Evolutionary conservation across 768 basidiomycete genomes (phyloP).

Genomic region (Leucosporidium creatinivorum): DNA sequence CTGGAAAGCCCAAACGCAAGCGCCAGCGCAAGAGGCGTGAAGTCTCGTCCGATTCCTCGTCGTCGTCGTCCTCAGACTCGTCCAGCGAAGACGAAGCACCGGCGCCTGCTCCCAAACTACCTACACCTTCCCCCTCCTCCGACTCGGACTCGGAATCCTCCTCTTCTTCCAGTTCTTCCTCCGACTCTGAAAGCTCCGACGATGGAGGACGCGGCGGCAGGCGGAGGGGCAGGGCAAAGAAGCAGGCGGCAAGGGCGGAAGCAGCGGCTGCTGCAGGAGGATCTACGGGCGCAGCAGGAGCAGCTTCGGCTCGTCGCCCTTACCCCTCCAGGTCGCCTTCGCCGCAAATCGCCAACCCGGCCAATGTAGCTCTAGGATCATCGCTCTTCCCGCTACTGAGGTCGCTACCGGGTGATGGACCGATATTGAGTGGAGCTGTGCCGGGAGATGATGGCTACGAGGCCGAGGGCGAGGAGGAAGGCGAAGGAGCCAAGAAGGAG

Average conservation of each 20-base stretch:
- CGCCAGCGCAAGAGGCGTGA: conserved; percentile 27
- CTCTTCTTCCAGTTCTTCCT: conserved; percentile 7
- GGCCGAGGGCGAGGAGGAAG: conserved; percentile 6
- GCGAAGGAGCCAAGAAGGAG: background rate
- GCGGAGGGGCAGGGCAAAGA: background rate
- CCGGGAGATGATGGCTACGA: conserved; percentile 12
- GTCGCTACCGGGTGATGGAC: conserved; percentile 1
- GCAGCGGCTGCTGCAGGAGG: background rate
- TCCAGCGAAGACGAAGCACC: conserved; percentile 5
- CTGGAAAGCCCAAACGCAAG: conserved; percentile 30
- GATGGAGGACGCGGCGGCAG: conserved; percentile 4
- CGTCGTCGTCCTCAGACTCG: background rate
- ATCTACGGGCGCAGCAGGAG: conserved; percentile 4
- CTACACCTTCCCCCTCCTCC: background rate
- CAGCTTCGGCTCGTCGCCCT: conserved; percentile 11
- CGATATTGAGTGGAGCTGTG: conserved; percentile 3
- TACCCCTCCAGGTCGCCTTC: conserved; percentile 23
- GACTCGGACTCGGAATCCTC: conserved; percentile 1
- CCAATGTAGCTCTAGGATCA: conserved; percentile 21
- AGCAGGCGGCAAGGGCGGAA: background rate
- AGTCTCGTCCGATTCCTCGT: conserved; percentile 1
- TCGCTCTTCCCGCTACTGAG: conserved; percentile 23
- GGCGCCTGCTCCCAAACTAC: background rate
- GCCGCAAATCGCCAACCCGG: conserved; percentile 15
- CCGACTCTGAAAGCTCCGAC: background rate